Percentiles rank a stretch among this genome's conserved stretches.
These are phyloP conservation scores for Claviceps sorghi DNA, from an alignment of 2,329 filamentous ascomycete genomes.

Conservation along the genomic window DNA sequence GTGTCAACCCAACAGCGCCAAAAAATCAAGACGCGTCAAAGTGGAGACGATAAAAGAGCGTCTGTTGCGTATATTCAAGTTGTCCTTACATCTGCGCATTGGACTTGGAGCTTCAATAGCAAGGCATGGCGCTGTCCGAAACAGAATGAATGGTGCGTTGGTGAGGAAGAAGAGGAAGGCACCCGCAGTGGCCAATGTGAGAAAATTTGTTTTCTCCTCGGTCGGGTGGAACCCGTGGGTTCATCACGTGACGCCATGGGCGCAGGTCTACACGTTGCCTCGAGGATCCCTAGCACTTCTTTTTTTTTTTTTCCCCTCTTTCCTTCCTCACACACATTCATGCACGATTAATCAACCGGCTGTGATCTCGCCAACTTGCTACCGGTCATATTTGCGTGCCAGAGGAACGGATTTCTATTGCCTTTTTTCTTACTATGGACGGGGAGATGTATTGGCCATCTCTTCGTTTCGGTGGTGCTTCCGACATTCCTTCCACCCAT, in stretches of 20 bases:
- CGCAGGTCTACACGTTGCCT: not conserved
- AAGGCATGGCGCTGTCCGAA: too few species aligned
- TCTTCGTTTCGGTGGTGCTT: constrained; percentile 16
- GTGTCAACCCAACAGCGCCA: not conserved
- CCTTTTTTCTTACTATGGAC: constrained; percentile 12
- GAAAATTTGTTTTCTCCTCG: constrained; percentile 1
- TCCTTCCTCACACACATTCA: constrained; percentile 34
- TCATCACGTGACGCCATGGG: constrained; percentile 13
- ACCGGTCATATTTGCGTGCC: constrained; percentile 48
- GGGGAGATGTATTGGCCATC: constrained; percentile 8
- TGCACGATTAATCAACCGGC: constrained; percentile 49
- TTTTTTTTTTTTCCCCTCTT: constrained; percentile 11
- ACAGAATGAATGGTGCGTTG: not conserved
- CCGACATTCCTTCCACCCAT: constrained; percentile 13
- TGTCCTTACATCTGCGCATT: not conserved
- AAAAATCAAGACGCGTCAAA: constrained; percentile 1
- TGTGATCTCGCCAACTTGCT: constrained; percentile 32
- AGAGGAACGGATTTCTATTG: constrained; percentile 28
- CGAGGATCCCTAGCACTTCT: not conserved
- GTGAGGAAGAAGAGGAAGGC: constrained; percentile 1
- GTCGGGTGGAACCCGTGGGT: not conserved
- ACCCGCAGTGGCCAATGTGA: not conserved
- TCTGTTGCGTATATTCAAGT: not conserved
- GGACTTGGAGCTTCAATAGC: not conserved
- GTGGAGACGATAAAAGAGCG: not conserved